A percentile compares a stretch with the other conserved stretches of the same genome.
These are phyloP conservation scores for Trifolium fragiferum DNA, from an alignment of 306 rosid species.

Conservation along the genomic window DNA sequence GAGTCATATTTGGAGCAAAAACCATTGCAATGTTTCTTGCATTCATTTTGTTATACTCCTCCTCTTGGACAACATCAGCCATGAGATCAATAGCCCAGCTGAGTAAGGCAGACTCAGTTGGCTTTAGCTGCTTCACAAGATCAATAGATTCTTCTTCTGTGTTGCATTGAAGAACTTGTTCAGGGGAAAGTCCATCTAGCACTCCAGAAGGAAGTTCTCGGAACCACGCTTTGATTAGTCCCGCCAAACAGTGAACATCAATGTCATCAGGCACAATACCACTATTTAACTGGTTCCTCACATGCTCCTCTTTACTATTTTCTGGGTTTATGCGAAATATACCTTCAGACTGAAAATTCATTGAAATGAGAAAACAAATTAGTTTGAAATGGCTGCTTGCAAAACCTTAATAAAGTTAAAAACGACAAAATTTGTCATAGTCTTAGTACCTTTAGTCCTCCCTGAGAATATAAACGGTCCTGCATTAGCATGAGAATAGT, in stretches of 20 bases:
- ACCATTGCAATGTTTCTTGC: conserved; percentile 97
- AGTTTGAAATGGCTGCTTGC: not conserved
- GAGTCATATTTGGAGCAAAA: conserved; percentile 98
- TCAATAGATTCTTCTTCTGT: conserved; percentile 80
- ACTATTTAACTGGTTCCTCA: conserved; percentile 80
- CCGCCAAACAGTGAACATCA: conserved; percentile 89
- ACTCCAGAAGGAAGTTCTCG: conserved; percentile 95
- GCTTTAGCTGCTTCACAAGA: conserved; percentile 77
- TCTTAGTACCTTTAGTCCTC: conserved; percentile 76
- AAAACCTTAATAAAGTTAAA: conserved; percentile 6
- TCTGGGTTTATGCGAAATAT: conserved; percentile 94
- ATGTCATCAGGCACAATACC: conserved; percentile 88
- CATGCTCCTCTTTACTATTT: conserved; percentile 87
- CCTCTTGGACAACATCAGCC: conserved; percentile 95
- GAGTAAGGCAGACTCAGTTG: conserved; percentile 76
- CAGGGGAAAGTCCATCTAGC: conserved; percentile 94
- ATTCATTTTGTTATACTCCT: conserved; percentile 88
- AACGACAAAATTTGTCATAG: not conserved
- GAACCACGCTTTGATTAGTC: conserved; percentile 94
- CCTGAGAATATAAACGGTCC: conserved; percentile 85
- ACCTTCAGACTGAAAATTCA: conserved; percentile 80
- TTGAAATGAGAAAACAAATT: not conserved
- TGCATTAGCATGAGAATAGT: conserved; percentile 90
- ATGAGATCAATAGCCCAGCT: conserved; percentile 90
- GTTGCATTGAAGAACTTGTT: conserved; percentile 84